Evolutionary conservation across 257 asterid species (phyloP).

Genomic region (Capsicum baccatum): DNA sequence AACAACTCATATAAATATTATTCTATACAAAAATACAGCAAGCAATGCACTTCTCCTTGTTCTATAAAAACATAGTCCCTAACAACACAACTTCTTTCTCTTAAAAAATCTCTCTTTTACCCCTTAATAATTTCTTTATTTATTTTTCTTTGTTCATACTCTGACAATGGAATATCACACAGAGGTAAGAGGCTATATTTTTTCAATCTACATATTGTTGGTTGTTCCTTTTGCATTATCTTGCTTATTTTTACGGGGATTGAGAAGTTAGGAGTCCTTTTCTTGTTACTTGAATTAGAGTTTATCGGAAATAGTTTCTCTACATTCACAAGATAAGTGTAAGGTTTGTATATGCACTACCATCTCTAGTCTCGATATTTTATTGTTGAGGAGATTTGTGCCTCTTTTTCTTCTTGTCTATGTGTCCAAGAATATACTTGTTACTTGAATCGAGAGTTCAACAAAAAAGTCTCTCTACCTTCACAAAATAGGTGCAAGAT

Average conservation of each 20-base stretch:
- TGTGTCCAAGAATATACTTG: too few species aligned
- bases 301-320: too few species aligned
- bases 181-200: conserved; percentile 23
- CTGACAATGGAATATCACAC: conserved; percentile 21
- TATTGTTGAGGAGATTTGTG: neutral
- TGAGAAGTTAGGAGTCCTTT: neutral
- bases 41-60: conserved; percentile 1
- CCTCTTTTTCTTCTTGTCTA: too few species aligned
- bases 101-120: neutral
- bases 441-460: too few species aligned
- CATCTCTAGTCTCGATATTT: too few species aligned
- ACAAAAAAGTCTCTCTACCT: too few species aligned
- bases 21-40: neutral
- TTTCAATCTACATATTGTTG: neutral
- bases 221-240: neutral
- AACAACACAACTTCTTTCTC: neutral
- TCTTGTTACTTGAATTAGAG: too few species aligned
- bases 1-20: too few species aligned
- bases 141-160: neutral
- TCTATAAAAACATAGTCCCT: conserved; percentile 12
- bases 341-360: too few species aligned
- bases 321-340: too few species aligned
- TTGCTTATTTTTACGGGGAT: neutral
- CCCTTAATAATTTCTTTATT: neutral
- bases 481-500: too few species aligned